Evolutionary conservation across 768 basidiomycete species (phyloP).

Genomic region (Tulasnella sp.): DNA sequence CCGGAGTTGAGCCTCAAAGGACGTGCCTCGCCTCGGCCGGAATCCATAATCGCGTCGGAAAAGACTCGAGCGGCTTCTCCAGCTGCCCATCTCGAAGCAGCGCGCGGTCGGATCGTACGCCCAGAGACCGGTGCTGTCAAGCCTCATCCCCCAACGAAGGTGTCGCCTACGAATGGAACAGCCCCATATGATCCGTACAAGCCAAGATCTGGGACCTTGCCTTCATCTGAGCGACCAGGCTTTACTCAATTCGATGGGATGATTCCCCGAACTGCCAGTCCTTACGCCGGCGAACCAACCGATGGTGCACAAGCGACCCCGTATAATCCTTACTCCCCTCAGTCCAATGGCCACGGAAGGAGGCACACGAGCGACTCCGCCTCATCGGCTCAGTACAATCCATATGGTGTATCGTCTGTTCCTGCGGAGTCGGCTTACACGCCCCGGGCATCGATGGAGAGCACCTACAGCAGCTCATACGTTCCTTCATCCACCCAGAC

Average conservation of each 20-base stretch:
- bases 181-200: constrained; percentile 13
- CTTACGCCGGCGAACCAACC: constrained; percentile 33
- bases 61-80: constrained; percentile 1
- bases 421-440: constrained; percentile 12
- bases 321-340: constrained; percentile 36
- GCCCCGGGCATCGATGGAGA: constrained; percentile 2
- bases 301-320: constrained; percentile 31
- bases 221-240: neutral
- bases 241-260: neutral
- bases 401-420: neutral
- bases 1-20: neutral
- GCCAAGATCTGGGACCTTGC: constrained; percentile 2
- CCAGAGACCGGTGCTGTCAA: neutral
- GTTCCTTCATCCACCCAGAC: constrained; percentile 81
- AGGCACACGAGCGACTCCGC: constrained; percentile 3
- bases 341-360: neutral
- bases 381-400: constrained; percentile 6
- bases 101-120: neutral
- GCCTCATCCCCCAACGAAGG: neutral
- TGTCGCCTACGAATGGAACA: constrained; percentile 6
- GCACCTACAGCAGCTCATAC: constrained; percentile 40
- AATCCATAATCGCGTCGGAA: neutral
- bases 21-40: constrained; percentile 5
- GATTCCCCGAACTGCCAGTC: constrained; percentile 11
- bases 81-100: constrained; percentile 12